These are phyloP conservation scores for Scheffersomyces coipomensis DNA, from an alignment of 805 yeast genomes.

Conservation along the genomic window DNA sequence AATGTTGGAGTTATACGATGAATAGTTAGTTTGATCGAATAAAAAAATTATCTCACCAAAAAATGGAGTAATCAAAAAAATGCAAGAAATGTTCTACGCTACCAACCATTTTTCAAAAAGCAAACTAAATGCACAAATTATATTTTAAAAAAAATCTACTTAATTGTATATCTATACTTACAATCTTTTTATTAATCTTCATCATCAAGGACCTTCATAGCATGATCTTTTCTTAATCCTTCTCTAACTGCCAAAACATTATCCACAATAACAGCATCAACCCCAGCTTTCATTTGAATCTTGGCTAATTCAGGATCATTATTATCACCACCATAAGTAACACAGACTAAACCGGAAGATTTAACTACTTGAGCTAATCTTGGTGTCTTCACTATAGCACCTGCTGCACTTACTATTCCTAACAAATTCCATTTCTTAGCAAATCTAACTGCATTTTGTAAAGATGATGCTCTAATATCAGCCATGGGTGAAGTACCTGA, in stretches of 20 bases:
- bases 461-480: constrained; percentile 80
- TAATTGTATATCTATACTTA: no score
- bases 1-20: no score
- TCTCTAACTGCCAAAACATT: constrained; percentile 90
- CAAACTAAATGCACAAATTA: no score
- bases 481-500: constrained; percentile 85
- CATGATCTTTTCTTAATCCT: constrained; percentile 52
- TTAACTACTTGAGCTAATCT: constrained; percentile 89
- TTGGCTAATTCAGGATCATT: constrained; percentile 82
- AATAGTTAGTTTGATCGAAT: no score
- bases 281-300: constrained; percentile 88
- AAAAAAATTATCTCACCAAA: no score
- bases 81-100: no score
- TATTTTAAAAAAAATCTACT: background rate
- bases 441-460: constrained; percentile 89
- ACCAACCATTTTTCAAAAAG: no score
- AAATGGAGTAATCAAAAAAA: no score
- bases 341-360: constrained; percentile 86
- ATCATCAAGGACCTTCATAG: constrained; percentile 17
- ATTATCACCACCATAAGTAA: constrained; percentile 83
- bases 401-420: constrained; percentile 89
- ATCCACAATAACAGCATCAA: constrained; percentile 98
- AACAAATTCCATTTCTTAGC: constrained; percentile 87
- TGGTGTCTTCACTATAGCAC: constrained; percentile 85
- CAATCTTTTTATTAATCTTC: constrained; percentile 2